Base-by-base conservation (phyloP, 257 asterid genomes). In the Jacaranda copaia region DNA sequence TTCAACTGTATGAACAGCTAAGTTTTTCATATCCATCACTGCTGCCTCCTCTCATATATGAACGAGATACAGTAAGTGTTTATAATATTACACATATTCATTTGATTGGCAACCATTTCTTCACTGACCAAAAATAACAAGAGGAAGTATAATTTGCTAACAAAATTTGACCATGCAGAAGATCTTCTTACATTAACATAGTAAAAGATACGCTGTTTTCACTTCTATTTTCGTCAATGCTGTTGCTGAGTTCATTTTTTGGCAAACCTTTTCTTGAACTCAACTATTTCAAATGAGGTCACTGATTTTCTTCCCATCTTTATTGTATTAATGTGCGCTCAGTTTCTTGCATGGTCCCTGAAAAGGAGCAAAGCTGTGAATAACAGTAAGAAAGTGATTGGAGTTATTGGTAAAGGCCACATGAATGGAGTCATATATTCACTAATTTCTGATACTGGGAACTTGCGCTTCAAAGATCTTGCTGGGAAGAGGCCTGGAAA, bases 301-400 rank as follows among this genome's bases (percentile, higher is more conserved):
- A 69, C 49, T 69, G 16, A 51, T 52, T 36, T 19, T 69, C 20
- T 6, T 55, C 16, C 55, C 55, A 19, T 58, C 52, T 51, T 43
- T 19, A 55, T 15, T 13, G n/a, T 42, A 38, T 70, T 15, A 42
- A 20, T n/a, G 63, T 9, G 53, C 14, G 53, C 60, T 59, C 84
- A 94, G 99, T 94, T 85, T 79, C 87, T 92, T 57, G 96, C 93
- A 0, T 94, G 99, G 99, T 94, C 99, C 38, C 82, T 94, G 79
- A 94, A 94, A 86, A 86, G 99, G 85, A 94, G 99, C 88, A 92
- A 92, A 87, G 99, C 99, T 5, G 99, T 94, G 79, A 91, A 92
- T 36, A 83, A 82, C 38, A 70, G 99, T 32, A 85, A 79, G 83
- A 86, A 79, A 74, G 99, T 94, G 49, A 96, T 94, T 57, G 99